These are phyloP conservation scores for Entophlyctis helioformis DNA, from an alignment of 192 early-diverging fungal genomes.

Conservation along the genomic window DNA sequence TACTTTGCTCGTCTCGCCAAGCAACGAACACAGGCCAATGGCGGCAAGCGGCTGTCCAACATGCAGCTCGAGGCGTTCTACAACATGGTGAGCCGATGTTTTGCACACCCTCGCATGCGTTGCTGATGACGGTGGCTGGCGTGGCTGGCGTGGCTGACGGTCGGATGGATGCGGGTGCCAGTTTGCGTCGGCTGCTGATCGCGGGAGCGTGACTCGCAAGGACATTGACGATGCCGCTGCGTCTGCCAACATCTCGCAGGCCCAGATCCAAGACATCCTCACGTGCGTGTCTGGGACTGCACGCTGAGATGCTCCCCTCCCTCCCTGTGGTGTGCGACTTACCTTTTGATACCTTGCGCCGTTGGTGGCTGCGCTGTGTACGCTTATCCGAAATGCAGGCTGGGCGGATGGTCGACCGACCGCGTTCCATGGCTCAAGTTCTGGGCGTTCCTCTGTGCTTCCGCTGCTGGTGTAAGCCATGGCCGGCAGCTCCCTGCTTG, in stretches of 20 bases:
- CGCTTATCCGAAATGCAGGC: constrained; percentile 4
- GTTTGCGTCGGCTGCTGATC: constrained; percentile 2
- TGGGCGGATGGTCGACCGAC: constrained; percentile 27
- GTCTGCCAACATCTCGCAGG: too few species aligned
- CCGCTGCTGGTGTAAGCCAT: constrained; percentile 19
- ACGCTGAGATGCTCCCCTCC: too few species aligned
- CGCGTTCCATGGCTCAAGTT: constrained; percentile 30
- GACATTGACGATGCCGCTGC: not conserved
- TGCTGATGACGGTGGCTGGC: not conserved
- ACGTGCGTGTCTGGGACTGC: not conserved
- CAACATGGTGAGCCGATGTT: constrained; percentile 15
- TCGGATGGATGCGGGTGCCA: too few species aligned
- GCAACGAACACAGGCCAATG: constrained; percentile 10
- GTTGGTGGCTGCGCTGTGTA: not conserved
- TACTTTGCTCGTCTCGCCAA: constrained; percentile 29
- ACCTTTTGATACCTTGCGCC: too few species aligned
- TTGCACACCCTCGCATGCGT: not conserved
- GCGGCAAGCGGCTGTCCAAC: constrained; percentile 15
- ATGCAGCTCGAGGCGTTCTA: constrained; percentile 30
- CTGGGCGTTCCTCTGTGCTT: constrained; percentile 28
- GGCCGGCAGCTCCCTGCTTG: not conserved
- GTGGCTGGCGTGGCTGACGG: too few species aligned
- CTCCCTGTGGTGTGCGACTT: not conserved
- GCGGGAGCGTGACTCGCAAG: constrained; percentile 4
- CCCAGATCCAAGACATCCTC: constrained; percentile 7